phyloP scores from a whole-genome alignment of 1,139 yeast genomes.

The Pichia sp. region DNA sequence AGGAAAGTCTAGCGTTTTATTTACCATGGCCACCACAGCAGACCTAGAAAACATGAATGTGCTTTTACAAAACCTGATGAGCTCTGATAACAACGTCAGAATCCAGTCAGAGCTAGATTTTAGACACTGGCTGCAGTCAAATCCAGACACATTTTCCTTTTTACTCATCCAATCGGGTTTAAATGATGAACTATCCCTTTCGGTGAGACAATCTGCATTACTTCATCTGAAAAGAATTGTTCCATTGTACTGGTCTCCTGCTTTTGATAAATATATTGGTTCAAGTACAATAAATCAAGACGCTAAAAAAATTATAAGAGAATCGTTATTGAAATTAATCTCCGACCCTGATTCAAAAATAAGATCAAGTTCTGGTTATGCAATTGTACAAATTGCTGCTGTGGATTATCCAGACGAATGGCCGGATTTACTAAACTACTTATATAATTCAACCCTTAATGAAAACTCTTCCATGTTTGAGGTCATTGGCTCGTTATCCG shows the following conservation, averaged over 20 bases:
- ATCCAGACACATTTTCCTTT: slow-evolving; percentile 21
- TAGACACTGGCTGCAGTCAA: slow-evolving; percentile 16
- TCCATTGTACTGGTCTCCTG: slow-evolving; percentile 79
- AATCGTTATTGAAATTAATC: slow-evolving; percentile 46
- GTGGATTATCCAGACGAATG: slow-evolving; percentile 95
- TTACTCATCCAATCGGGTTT: slow-evolving; percentile 21
- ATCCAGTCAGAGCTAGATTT: slow-evolving; percentile 25
- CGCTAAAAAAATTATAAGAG: slow-evolving; percentile 45
- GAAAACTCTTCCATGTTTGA: slow-evolving; percentile 28
- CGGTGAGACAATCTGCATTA: slow-evolving; percentile 55
- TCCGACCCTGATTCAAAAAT: slow-evolving; percentile 52
- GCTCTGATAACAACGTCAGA: slow-evolving; percentile 25
- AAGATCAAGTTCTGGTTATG: slow-evolving; percentile 62
- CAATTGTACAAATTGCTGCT: slow-evolving; percentile 77
- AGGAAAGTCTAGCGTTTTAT: too few relatives aligned
- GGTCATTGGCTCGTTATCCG: slow-evolving; percentile 60
- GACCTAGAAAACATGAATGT: not conserved
- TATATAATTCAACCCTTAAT: slow-evolving; percentile 37
- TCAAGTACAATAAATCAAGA: slow-evolving; percentile 44
- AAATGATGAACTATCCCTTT: slow-evolving; percentile 10
- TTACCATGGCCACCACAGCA: not conserved
- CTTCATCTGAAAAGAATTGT: slow-evolving; percentile 64
- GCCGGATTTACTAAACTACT: slow-evolving; percentile 59
- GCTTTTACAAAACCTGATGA: slow-evolving; percentile 10
- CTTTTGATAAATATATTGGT: slow-evolving; percentile 69